phyloP scores from a whole-genome alignment of 1,284 basidiomycete genomes.

The Xerocomus amazonicus region DNA sequence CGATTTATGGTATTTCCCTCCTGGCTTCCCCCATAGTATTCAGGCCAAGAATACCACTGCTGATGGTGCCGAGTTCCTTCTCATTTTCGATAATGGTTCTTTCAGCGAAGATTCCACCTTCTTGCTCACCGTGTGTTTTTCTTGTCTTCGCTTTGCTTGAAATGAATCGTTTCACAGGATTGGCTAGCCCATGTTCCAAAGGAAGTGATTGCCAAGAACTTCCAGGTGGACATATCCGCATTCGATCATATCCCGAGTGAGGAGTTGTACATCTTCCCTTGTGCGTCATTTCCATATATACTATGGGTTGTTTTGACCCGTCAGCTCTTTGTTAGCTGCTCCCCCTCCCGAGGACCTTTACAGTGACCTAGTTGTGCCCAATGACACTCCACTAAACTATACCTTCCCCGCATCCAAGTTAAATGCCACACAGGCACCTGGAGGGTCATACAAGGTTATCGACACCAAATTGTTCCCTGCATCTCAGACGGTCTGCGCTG shows the following conservation, averaged over 20 bases:
- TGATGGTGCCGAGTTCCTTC: conserved; percentile 55
- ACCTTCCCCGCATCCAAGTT: conserved; percentile 51
- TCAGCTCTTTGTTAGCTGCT: conserved; percentile 26
- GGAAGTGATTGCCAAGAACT: conserved; percentile 55
- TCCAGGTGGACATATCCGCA: conserved; percentile 37
- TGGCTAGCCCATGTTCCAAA: conserved; percentile 53
- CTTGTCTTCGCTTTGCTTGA: not conserved
- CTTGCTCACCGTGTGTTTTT: conserved; percentile 31
- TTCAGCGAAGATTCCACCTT: conserved; percentile 61
- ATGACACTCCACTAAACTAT: conserved; percentile 46
- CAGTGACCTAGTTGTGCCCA: conserved; percentile 40
- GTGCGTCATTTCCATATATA: conserved; percentile 18
- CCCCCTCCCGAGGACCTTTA: conserved; percentile 41
- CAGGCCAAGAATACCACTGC: conserved; percentile 48
- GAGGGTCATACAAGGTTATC: conserved; percentile 58
- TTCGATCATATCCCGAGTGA: conserved; percentile 48
- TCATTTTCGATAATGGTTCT: conserved; percentile 53
- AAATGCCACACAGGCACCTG: conserved; percentile 38
- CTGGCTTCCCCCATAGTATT: conserved; percentile 42
- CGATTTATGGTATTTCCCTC: conserved; percentile 60
- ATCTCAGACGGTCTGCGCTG: conserved; percentile 52
- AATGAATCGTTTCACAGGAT: conserved; percentile 29
- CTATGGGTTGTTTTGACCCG: conserved; percentile 3
- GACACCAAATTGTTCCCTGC: conserved; percentile 57
- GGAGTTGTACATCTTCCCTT: conserved; percentile 56